Evolutionary conservation across 208 protist species (phyloP).

Genomic region (Leishmania aethiopica): DNA sequence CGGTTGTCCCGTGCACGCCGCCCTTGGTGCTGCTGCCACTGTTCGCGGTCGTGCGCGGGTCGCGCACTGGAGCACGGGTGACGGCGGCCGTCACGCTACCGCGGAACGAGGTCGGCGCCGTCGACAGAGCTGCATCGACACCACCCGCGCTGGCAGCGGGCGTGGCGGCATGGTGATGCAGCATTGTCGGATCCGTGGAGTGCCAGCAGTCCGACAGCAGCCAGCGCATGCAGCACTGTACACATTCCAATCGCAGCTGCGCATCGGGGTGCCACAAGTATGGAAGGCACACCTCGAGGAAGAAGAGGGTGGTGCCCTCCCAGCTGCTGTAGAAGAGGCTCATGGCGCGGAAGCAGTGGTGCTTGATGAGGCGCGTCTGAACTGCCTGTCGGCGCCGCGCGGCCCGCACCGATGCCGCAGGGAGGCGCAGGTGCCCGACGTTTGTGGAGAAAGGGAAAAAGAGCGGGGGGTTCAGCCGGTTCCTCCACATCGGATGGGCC

Average conservation of each 20-base stretch:
- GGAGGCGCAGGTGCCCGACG: not conserved
- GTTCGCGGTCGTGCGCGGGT: constrained; percentile 17
- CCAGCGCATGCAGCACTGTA: constrained; percentile 60
- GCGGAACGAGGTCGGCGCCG: not conserved
- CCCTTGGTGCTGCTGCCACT: not conserved
- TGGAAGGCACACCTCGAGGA: constrained; percentile 68
- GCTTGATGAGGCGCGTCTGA: constrained; percentile 42
- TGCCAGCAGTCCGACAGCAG: constrained; percentile 41
- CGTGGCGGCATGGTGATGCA: not conserved
- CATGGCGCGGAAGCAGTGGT: constrained; percentile 69
- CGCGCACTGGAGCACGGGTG: constrained; percentile 21
- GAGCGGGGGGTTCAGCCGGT: not conserved
- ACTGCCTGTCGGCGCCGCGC: constrained; percentile 17
- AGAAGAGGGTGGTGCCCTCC: constrained; percentile 60
- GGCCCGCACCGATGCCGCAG: not conserved
- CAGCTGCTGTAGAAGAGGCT: constrained; percentile 55
- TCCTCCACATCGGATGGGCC: constrained; percentile 6
- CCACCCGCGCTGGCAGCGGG: not conserved
- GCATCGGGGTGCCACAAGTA: constrained; percentile 70
- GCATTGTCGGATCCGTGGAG: constrained; percentile 11
- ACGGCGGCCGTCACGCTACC: constrained; percentile 23
- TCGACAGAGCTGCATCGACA: not conserved
- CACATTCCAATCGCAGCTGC: constrained; percentile 58
- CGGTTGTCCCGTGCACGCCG: not conserved
- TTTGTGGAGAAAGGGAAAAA: not conserved